Evolutionary conservation across 306 rosid genomes (phyloP).

Genomic region (Coriaria nepalensis): DNA sequence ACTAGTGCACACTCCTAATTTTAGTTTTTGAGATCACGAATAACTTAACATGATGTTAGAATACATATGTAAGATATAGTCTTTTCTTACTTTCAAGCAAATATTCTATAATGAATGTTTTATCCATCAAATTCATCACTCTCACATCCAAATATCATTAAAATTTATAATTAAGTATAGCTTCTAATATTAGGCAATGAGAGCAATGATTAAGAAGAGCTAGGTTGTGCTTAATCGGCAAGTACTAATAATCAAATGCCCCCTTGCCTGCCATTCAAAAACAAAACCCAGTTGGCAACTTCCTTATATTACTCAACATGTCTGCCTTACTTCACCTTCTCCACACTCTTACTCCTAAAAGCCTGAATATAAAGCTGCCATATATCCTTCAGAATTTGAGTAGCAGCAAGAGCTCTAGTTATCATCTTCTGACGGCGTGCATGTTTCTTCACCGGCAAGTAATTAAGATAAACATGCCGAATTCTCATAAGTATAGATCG

Average conservation of each 20-base stretch:
- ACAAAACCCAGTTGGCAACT: slow-evolving; percentile 57
- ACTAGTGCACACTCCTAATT: too few relatives aligned
- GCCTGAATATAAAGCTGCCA: slow-evolving; percentile 15
- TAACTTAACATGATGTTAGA: too few relatives aligned
- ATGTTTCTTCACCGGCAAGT: slow-evolving; percentile 2
- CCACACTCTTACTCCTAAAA: slow-evolving; percentile 28
- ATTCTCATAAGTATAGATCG: slow-evolving; percentile 39
- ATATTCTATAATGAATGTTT: too few relatives aligned
- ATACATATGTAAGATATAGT: too few relatives aligned
- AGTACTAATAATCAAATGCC: slow-evolving; percentile 36
- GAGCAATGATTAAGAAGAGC: slow-evolving; percentile 36
- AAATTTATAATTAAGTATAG: too few relatives aligned
- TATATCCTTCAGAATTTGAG: slow-evolving; percentile 10
- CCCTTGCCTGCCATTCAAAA: slow-evolving; percentile 65
- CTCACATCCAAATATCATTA: too few relatives aligned
- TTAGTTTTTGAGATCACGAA: too few relatives aligned
- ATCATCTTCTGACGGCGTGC: too few relatives aligned
- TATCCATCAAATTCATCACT: too few relatives aligned
- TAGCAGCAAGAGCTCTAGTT: slow-evolving; percentile 2
- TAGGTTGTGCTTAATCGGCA: slow-evolving; percentile 22
- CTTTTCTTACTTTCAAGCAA: too few relatives aligned
- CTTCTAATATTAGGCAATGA: slow-evolving; percentile 25
- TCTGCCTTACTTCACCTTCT: too few relatives aligned
- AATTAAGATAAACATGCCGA: slow-evolving; percentile 24
- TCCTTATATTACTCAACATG: slow-evolving; percentile 66